phyloP scores from a whole-genome alignment of 495 filamentous ascomycete genomes.

The Annulohypoxylon stygium region DNA sequence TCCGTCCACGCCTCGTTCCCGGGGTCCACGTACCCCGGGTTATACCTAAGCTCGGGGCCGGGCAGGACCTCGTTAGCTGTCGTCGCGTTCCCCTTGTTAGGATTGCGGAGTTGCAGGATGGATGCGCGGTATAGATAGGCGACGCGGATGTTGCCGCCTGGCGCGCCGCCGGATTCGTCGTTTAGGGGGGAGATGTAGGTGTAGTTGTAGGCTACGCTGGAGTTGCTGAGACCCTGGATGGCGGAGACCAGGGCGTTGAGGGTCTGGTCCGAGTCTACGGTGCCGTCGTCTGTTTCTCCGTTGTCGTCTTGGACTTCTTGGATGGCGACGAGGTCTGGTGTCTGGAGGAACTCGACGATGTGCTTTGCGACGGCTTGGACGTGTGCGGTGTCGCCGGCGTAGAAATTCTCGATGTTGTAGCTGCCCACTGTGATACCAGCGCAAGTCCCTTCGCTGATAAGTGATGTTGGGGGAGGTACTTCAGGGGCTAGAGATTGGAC shows the following conservation, averaged over 20 bases:
- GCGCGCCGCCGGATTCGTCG: constrained; percentile 67
- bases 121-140: constrained; percentile 71
- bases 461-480: constrained; percentile 55
- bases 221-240: constrained; percentile 54
- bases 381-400: constrained; percentile 58
- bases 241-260: constrained; percentile 59
- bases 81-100: constrained; percentile 58
- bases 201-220: constrained; percentile 58
- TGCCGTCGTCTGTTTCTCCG: constrained; percentile 65
- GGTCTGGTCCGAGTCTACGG: constrained; percentile 61
- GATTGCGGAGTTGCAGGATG: constrained; percentile 62
- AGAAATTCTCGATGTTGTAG: constrained; percentile 74
- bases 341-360: constrained; percentile 65
- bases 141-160: constrained; percentile 74
- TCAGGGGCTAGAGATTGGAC: constrained; percentile 52
- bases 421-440: constrained; percentile 64
- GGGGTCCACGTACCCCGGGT: constrained; percentile 72
- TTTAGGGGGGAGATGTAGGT: constrained; percentile 63
- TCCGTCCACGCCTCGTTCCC: constrained; percentile 63
- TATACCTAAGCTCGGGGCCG: constrained; percentile 65
- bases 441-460: constrained; percentile 62
- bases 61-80: constrained; percentile 63
- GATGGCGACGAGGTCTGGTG: constrained; percentile 68
- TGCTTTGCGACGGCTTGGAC: constrained; percentile 65
- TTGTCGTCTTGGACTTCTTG: constrained; percentile 73